These are phyloP conservation scores for Lactarius quietus DNA, from an alignment of 768 basidiomycete genomes.

Conservation along the genomic window DNA sequence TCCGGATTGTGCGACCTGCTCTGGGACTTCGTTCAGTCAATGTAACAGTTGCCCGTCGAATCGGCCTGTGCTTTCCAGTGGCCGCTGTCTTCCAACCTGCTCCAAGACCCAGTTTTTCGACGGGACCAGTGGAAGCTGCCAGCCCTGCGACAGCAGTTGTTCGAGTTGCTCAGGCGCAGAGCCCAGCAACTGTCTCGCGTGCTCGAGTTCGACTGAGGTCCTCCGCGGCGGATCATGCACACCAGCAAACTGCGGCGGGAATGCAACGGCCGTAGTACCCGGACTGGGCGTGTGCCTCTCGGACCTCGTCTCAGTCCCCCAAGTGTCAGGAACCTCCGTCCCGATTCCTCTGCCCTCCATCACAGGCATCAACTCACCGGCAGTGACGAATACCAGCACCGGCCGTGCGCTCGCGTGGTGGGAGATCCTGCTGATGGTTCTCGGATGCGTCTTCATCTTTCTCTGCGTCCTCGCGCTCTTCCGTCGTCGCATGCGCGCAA, in stretches of 20 bases:
- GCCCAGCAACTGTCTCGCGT: slow-evolving; percentile 66
- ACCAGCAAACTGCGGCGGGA: slow-evolving; percentile 52
- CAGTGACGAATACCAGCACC: slow-evolving; percentile 27
- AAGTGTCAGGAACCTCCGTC: slow-evolving; percentile 40
- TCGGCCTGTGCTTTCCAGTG: slow-evolving; percentile 69
- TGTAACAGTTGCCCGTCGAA: slow-evolving; percentile 67
- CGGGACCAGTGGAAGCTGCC: slow-evolving; percentile 55
- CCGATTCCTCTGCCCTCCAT: slow-evolving; percentile 49
- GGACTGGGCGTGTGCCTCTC: slow-evolving; percentile 77
- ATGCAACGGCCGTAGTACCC: slow-evolving; percentile 52
- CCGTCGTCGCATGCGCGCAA: slow-evolving; percentile 66
- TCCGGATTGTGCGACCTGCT: slow-evolving; percentile 81
- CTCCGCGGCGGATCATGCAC: slow-evolving; percentile 65
- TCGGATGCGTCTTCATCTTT: slow-evolving; percentile 79
- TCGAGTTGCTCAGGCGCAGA: slow-evolving; percentile 74
- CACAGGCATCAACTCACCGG: slow-evolving; percentile 57
- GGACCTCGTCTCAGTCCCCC: slow-evolving; percentile 59
- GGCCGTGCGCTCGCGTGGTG: slow-evolving; percentile 61
- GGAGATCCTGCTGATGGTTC: slow-evolving; percentile 80
- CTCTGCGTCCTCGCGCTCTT: slow-evolving; percentile 61
- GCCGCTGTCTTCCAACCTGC: slow-evolving; percentile 78
- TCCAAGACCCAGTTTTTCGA: slow-evolving; percentile 72
- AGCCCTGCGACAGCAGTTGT: slow-evolving; percentile 71
- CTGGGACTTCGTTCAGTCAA: slow-evolving; percentile 72
- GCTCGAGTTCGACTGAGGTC: slow-evolving; percentile 59